Base-by-base conservation (phyloP, 257 asterid species). In the Linaria vulgaris region DNA sequence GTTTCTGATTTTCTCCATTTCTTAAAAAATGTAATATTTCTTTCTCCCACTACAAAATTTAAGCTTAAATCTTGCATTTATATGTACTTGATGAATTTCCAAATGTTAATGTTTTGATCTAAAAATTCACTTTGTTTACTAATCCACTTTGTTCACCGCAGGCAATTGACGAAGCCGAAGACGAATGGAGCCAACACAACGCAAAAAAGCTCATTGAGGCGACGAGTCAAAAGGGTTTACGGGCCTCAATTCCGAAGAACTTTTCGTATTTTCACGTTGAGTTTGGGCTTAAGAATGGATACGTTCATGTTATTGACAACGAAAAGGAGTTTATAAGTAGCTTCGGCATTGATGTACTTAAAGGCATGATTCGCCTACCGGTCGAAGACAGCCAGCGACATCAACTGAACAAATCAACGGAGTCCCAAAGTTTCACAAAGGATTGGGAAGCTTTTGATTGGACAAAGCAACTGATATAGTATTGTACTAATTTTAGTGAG, bases 131-230 rank as follows among this genome's bases (percentile, higher is more conserved):
- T 47, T 37, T 27, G 6, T 6, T 27, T 27, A 27, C 34, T n/a
- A 27, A 27, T 27, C 34, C 34, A 27, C 6, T 27, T 2, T 27
- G 34, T 27, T 45, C 31, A 34, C 60, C 30, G 71, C 80, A 89
- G 99, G 99, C 97, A 22, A 92, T 92, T 47, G 96, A 89, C 57
- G 99, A 89, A 77, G 97, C 95, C 6, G 99, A 89, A 80, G 96
- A 90, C 30, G 99, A 92, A 72, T 92, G 99, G 97, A 92, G 97
- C 64, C 96, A 85, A 69, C 99, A 92, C 81, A 87, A 85, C 13
- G 96, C 99, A 0, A 92, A 92, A 82, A 92, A 92, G 85, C 87
- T 92, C 22, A 89, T 92, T 4, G 97, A 92, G 77, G n/a, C n/a
- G n/a, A 92, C 99, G 4, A 92, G 94, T 41, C 79, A 74, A 41